Evolutionary conservation across 2,329 filamentous ascomycete genomes (phyloP), one percentile per base, ranked within the genome.

Genomic region (Chrysoporthe cubensis): DNA sequence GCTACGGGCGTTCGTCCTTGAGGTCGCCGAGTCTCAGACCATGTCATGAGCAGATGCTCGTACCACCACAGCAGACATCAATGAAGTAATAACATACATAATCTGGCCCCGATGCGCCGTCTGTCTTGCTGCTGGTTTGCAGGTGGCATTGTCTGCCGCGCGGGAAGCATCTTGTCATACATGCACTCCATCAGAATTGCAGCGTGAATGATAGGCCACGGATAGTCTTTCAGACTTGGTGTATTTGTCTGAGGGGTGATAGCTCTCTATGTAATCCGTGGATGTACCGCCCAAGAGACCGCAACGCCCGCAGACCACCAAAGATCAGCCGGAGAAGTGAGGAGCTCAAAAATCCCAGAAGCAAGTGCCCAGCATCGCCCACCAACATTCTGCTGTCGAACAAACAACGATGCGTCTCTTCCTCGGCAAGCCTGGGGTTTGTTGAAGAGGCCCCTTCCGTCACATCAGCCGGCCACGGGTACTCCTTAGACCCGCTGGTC

Each of bases 401-500:
- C 56, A 60, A 67, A 65, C 66, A 67, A 68, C 67, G 52, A 57
- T 34, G 56, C 37, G 32, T 57, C 46, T 40, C 61, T 50, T 46
- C 44, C 37, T 48, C 42, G 43, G 54, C 40, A 18, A 42, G 46
- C 34, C 56, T 37, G 40, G 43, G 62, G 44, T n/a, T 32, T 65
- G 63, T 65, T 65, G 63, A 58, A 40, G 46, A 65, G n/a, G 42
- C 34, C 65, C 65, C 67, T 4, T 59, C 40, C 21, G 62, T 62
- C 34, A 58, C 21, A 21, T 44, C 32, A 60, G 61, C 44, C 59
- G 48, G 42, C 42, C 59, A 59, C 52, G 40, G n/a, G 62, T 40
- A 40, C 61, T 58, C 54, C 69, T 84, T 76, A 90, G 43, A 90
- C 88, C 76, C 88, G 81, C 79, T 90, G 88, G 74, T 89, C 88